Percentiles rank a stretch among this genome's conserved stretches.
Conservation (phyloP, 805 yeast genomes). For the Sugiyamaella marilandica region DNA sequence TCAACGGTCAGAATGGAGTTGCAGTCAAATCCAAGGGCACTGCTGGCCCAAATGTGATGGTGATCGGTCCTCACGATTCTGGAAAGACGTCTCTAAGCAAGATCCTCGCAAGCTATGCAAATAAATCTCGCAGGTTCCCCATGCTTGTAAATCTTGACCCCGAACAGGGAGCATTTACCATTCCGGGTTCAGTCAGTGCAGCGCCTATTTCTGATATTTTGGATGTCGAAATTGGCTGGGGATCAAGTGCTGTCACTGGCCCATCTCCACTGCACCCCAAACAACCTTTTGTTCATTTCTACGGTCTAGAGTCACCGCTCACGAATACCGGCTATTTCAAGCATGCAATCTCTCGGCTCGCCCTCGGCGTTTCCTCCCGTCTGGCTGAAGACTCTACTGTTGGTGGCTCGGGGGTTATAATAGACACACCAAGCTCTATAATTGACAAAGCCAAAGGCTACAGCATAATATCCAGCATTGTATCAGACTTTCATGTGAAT, state of each 20-base stretch:
- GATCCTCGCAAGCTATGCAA: slow-evolving; percentile 68
- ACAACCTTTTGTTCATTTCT: slow-evolving; percentile 80
- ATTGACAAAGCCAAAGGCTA: slow-evolving; percentile 29
- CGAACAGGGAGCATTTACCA: slow-evolving; percentile 56
- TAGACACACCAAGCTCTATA: slow-evolving; percentile 63
- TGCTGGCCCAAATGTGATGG: slow-evolving; percentile 52
- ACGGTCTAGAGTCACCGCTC: slow-evolving; percentile 58
- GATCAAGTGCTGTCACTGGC: slow-evolving; percentile 63
- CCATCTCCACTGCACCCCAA: slow-evolving; percentile 57
- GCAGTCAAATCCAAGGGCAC: background rate
- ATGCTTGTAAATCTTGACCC: slow-evolving; percentile 79
- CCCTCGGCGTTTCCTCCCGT: slow-evolving; percentile 43
- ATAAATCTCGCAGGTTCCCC: slow-evolving; percentile 60
- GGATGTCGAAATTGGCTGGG: slow-evolving; percentile 68
- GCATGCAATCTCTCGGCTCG: slow-evolving; percentile 45
- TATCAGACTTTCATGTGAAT: slow-evolving; percentile 56
- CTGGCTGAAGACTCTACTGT: slow-evolving; percentile 45
- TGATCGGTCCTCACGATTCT: slow-evolving; percentile 64
- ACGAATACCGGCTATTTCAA: slow-evolving; percentile 58
- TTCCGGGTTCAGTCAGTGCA: slow-evolving; percentile 83
- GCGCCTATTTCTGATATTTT: slow-evolving; percentile 76
- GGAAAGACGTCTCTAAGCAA: slow-evolving; percentile 80
- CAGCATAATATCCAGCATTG: slow-evolving; percentile 48
- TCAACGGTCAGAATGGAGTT: slow-evolving; percentile 8
- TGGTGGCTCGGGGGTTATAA: slow-evolving; percentile 51